Evolutionary conservation across 177 flowering plant genomes (phyloP), one percentile per base, ranked within the genome.

Genomic region (Vitis hybrid): DNA sequence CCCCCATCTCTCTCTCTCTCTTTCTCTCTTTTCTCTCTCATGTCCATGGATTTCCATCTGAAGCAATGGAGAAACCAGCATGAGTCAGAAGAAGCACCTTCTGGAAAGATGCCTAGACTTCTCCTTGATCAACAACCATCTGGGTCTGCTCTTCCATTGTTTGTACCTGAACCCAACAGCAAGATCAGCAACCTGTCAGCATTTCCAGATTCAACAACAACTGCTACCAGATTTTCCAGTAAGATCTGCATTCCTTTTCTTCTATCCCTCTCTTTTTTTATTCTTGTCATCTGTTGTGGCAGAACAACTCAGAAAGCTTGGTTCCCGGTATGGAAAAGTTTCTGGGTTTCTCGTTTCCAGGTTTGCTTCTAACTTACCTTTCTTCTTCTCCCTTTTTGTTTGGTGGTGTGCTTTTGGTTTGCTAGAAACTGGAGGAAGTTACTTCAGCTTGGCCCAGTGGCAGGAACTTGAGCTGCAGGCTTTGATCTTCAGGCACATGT

Each of bases 401-500:
- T 51, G 80, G 91, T 80, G 31, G 81, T 80, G 76, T 39, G 45
- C 45, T 39, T 34, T 39, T 39, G 7, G 45, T 7, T 39, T 39
- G 45, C 45, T 39, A 39, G 45, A 39, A 39, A 39, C 45, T 39
- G 45, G 45, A 39, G 83, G 85, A 54, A 77, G 94, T 63, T 77
- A 72, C 57, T 93, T 90, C 78, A 94, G 89, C 82, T 63, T 81
- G 77, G 81, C 79, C 26, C 98, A 94, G 83, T 85, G 92, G 96
- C 96, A 92, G 61, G 97, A 94, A 77, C 88, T 94, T 64, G 97
- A 94, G 80, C 76, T 94, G 5, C 97, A 94, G 68, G 93, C 92
- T 50, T 73, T 89, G 85, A 90, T 92, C 59, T 94, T 81, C 71
- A 86, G 93, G 74, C 86, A 90, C 74, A 83, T 94, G 86, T 62